Evolutionary conservation across 805 yeast genomes (phyloP).

Genomic region (Sporopachydermia lactativora): DNA sequence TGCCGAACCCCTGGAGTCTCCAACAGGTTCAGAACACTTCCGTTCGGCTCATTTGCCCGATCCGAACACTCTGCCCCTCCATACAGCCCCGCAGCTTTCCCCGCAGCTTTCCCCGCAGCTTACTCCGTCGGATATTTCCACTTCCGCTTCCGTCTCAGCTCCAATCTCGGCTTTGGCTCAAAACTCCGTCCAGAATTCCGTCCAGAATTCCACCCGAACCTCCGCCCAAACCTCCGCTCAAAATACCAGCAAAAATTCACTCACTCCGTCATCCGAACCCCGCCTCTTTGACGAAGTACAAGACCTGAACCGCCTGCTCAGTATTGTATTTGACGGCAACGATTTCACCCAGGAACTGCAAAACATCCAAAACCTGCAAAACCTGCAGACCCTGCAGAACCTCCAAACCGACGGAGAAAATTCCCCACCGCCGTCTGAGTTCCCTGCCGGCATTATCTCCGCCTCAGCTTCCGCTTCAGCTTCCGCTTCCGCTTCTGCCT

Average conservation of each 20-base stretch:
- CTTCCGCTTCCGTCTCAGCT: neutral
- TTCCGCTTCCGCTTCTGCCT: neutral
- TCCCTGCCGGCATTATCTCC: neutral
- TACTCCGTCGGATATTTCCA: neutral
- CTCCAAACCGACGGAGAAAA: neutral
- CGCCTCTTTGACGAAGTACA: neutral
- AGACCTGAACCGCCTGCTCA: neutral
- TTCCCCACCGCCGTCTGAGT: neutral
- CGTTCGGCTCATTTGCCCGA: no score
- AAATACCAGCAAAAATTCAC: neutral
- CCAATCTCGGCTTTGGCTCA: no score
- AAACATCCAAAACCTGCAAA: neutral
- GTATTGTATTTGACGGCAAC: conserved; percentile 1
- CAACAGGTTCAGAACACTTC: no score
- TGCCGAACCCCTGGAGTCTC: no score
- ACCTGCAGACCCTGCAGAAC: neutral
- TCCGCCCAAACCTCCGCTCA: no score
- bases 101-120: neutral
- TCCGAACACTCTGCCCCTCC: no score
- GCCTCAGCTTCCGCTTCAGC: neutral
- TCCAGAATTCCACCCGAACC: no score
- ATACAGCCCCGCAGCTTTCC: no score
- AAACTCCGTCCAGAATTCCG: no score
- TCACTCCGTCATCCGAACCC: no score
- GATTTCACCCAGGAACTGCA: neutral